Base-by-base conservation (phyloP, 2,329 filamentous ascomycete species). In the Ilyonectria sp. region DNA sequence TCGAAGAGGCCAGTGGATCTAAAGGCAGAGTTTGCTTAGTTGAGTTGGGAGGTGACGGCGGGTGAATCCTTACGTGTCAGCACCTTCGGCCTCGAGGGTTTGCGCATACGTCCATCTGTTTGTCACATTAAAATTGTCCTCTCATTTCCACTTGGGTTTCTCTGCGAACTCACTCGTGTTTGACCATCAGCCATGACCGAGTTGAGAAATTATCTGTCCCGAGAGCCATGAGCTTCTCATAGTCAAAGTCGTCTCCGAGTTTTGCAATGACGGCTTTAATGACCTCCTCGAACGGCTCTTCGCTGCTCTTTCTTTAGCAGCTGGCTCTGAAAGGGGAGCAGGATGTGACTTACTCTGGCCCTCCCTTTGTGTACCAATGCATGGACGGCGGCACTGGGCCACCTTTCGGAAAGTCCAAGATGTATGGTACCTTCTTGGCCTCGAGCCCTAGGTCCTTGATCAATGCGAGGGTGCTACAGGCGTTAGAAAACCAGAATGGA, bases 1-100 rank as follows among this genome's bases (percentile, higher is more conserved):
- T 71, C 69, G 9, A 71, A 71, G 0, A 71, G 59, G 0, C 69
- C 69, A 1, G 69, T 69, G 1, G 69, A 71, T 2, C 69, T 71
- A 6, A 1, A 3, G 6, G 1, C 7, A 26, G 35, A 10, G 15
- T 6, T 10, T 31, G 6, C 23, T 54, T 15, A 50, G 10, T 11
- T 3, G 2, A 2, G n/a, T 3, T 11, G 6, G 1, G 4, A 2
- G 7, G 1, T 1, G 3, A 5, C 2, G 0, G 1, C 17, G 26
- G 1, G 8, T 6, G 40, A n/a, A 43, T n/a, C 9, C 68, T 61
- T 11, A 69, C 69, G 66, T 71, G 1, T 55, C 33, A 3, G 65
- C 59, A 0, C 56, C 13, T 6, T 71, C 69, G 0, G 55, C 65
- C 4, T 59, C 55, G 3, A 66, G 43, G 0, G 69, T 71, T 13